phyloP scores from a whole-genome alignment of 192 early-diverging fungal genomes.

The Coemansia sp. region DNA sequence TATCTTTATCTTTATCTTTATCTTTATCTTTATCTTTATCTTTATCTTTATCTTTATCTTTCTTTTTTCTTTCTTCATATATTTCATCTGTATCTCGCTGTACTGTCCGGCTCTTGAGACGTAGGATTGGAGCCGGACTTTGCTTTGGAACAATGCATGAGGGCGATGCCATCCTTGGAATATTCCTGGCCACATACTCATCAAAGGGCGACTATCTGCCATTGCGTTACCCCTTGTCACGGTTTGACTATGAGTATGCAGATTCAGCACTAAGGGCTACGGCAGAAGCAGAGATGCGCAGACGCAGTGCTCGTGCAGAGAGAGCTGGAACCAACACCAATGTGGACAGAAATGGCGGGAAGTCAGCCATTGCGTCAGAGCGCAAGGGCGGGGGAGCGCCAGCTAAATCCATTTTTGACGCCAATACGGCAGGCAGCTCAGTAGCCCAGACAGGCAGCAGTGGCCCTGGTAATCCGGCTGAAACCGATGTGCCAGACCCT shows the following conservation, averaged over 20 bases:
- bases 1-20: too few relatives aligned
- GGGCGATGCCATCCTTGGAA: constrained; percentile 41
- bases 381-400: background rate
- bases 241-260: constrained; percentile 35
- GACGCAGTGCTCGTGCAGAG: constrained; percentile 13
- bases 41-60: too few relatives aligned
- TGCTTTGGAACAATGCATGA: constrained; percentile 15
- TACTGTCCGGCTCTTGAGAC: too few relatives aligned
- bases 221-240: constrained; percentile 38
- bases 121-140: too few relatives aligned
- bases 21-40: too few relatives aligned
- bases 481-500: background rate
- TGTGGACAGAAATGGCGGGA: background rate
- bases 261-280: constrained; percentile 23
- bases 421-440: background rate
- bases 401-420: background rate
- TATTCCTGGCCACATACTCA: constrained; percentile 55
- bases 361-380: background rate
- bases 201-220: constrained; percentile 54
- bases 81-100: too few relatives aligned
- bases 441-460: background rate
- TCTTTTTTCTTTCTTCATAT: too few relatives aligned
- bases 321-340: background rate
- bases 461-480: background rate
- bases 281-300: constrained; percentile 1